Evolutionary conservation across 73 alveolate species (phyloP).

Genomic region (Breviolum minutum): DNA sequence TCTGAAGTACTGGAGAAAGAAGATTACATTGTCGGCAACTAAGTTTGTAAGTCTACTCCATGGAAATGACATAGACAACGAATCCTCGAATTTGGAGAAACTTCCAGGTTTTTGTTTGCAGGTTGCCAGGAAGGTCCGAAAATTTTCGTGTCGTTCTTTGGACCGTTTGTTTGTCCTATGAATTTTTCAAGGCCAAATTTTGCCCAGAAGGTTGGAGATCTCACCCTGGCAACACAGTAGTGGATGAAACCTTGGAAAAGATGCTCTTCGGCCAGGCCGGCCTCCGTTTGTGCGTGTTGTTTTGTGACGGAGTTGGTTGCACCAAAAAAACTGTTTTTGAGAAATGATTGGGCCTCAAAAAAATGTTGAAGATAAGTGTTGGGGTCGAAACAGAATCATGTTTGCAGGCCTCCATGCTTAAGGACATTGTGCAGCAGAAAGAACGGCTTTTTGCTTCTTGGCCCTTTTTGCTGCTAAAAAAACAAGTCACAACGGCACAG

Average conservation of each 20-base stretch:
- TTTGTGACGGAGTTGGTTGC: no score
- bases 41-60: not conserved
- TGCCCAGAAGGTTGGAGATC: not conserved
- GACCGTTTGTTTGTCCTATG: not conserved
- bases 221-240: not conserved
- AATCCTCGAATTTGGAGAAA: not conserved
- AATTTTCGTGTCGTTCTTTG: not conserved
- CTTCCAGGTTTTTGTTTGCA: not conserved
- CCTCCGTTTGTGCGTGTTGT: no score
- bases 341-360: not conserved
- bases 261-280: not conserved
- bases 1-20: not conserved
- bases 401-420: not conserved
- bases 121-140: not conserved
- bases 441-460: slow-evolving; percentile 13
- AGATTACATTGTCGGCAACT: not conserved
- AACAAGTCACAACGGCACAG: not conserved
- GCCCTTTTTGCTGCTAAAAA: not conserved
- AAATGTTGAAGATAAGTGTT: not conserved
- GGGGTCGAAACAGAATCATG: not conserved
- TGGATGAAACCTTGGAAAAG: slow-evolving; percentile 13
- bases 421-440: not conserved
- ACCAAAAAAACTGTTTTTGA: not conserved
- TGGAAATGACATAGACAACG: not conserved
- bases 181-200: not conserved